A percentile compares a stretch with the other conserved stretches of the same genome.
Evolutionary conservation across 495 filamentous ascomycete species (phyloP).

Genomic region (Mytilinidion resinicola): DNA sequence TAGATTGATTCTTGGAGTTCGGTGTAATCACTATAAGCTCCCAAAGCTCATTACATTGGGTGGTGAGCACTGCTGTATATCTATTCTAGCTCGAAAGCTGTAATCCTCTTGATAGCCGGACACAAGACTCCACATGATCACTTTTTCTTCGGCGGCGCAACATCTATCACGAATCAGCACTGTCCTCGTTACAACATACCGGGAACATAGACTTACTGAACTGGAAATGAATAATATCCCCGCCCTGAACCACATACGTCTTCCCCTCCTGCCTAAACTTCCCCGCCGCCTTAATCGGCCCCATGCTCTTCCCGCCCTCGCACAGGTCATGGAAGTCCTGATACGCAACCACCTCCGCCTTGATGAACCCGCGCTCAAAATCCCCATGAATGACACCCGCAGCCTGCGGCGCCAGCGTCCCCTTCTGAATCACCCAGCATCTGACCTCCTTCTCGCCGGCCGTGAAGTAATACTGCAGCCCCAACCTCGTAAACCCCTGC

Average conservation of each 20-base stretch:
- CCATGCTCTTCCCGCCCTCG: conserved; percentile 28
- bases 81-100: too few relatives aligned
- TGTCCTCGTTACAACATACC: too few relatives aligned
- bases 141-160: too few relatives aligned
- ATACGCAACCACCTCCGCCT: conserved; percentile 31
- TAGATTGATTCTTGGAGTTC: too few relatives aligned
- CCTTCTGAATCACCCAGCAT: conserved; percentile 32
- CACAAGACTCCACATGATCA: too few relatives aligned
- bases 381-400: conserved; percentile 31
- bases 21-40: too few relatives aligned
- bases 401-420: conserved; percentile 12
- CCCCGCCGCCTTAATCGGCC: conserved; percentile 29
- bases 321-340: conserved; percentile 29
- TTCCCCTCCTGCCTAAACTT: conserved; percentile 32
- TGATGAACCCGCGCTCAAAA: conserved; percentile 33
- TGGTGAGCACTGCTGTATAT: too few relatives aligned
- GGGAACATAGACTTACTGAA: conserved; percentile 3
- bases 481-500: conserved; percentile 32
- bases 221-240: conserved; percentile 24
- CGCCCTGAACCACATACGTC: conserved; percentile 31
- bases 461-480: conserved; percentile 36
- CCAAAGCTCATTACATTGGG: too few relatives aligned
- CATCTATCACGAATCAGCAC: too few relatives aligned
- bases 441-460: conserved; percentile 36
- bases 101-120: too few relatives aligned